These are phyloP conservation scores for Pleurotus citrinopileatus DNA, from an alignment of 768 basidiomycete species.

Conservation along the genomic window DNA sequence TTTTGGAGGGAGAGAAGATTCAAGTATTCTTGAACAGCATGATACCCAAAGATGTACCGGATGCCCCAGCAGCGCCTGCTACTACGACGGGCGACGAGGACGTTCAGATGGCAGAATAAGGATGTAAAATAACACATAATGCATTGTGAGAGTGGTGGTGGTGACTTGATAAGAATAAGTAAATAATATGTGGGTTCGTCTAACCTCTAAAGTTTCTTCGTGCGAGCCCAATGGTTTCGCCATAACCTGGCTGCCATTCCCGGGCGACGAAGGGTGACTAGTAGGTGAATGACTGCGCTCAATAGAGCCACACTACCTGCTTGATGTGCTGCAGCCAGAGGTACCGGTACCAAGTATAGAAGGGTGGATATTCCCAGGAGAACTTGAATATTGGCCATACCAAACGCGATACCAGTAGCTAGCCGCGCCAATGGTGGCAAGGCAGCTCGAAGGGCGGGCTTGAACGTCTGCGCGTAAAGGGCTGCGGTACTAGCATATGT, in stretches of 20 bases:
- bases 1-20: constrained; percentile 81
- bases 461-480: constrained; percentile 59
- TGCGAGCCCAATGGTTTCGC: constrained; percentile 27
- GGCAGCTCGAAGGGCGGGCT: constrained; percentile 51
- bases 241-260: constrained; percentile 60
- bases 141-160: constrained; percentile 13
- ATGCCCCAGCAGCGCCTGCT: constrained; percentile 34
- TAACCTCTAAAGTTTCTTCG: constrained; percentile 21
- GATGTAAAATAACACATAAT: constrained; percentile 8
- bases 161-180: neutral
- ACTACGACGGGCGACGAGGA: constrained; percentile 59
- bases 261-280: constrained; percentile 71
- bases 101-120: constrained; percentile 80
- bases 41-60: constrained; percentile 55
- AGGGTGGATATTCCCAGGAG: constrained; percentile 66
- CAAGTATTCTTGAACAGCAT: constrained; percentile 75
- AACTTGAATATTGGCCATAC: constrained; percentile 83
- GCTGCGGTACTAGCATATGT: constrained; percentile 72
- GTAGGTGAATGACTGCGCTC: constrained; percentile 76
- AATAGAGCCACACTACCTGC: constrained; percentile 90
- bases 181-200: constrained; percentile 7
- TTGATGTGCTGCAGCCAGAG: constrained; percentile 91
- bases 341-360: constrained; percentile 89
- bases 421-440: constrained; percentile 62
- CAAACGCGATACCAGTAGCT: constrained; percentile 60